phyloP scores from a whole-genome alignment of 176 grass and related monocot genomes.

The Cenchrus fungigraminus region DNA sequence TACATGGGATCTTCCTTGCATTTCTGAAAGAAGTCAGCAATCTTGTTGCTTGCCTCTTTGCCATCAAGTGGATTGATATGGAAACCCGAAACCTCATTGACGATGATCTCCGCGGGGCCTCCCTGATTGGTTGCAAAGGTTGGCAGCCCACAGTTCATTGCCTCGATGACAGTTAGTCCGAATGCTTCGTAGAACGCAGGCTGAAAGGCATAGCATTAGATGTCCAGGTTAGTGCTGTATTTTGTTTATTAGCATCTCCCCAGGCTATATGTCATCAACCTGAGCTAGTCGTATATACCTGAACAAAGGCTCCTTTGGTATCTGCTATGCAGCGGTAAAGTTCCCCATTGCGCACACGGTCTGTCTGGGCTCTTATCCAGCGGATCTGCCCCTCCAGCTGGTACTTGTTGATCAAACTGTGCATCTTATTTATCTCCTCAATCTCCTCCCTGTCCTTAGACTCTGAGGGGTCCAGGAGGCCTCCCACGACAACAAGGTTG shows the following conservation, averaged over 20 bases:
- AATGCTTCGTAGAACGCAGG: constrained; percentile 83
- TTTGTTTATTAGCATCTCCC: neutral
- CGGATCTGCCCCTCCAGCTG: constrained; percentile 70
- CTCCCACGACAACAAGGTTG: constrained; percentile 70
- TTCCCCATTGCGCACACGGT: constrained; percentile 70
- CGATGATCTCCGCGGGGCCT: constrained; percentile 75
- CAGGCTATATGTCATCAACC: neutral
- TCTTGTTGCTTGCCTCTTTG: constrained; percentile 65
- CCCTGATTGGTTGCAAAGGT: constrained; percentile 83
- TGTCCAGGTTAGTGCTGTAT: neutral
- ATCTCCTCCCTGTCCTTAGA: constrained; percentile 85
- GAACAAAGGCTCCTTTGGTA: constrained; percentile 74
- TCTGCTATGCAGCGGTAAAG: constrained; percentile 82
- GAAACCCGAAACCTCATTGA: constrained; percentile 69
- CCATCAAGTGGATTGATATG: constrained; percentile 67
- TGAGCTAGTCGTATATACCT: constrained; percentile 43
- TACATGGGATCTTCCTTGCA: constrained; percentile 62
- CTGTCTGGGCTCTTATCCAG: constrained; percentile 71
- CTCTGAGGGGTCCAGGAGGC: constrained; percentile 61
- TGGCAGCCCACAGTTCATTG: constrained; percentile 78
- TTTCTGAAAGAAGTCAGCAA: constrained; percentile 73
- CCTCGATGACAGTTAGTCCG: constrained; percentile 78
- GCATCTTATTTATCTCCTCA: constrained; percentile 83
- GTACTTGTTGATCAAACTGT: constrained; percentile 61
- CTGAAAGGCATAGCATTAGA: constrained; percentile 36